A percentile compares a stretch with the other conserved stretches of the same genome.
Conservation (phyloP, 2,329 filamentous ascomycete genomes). For the Aspergillus ruber region DNA sequence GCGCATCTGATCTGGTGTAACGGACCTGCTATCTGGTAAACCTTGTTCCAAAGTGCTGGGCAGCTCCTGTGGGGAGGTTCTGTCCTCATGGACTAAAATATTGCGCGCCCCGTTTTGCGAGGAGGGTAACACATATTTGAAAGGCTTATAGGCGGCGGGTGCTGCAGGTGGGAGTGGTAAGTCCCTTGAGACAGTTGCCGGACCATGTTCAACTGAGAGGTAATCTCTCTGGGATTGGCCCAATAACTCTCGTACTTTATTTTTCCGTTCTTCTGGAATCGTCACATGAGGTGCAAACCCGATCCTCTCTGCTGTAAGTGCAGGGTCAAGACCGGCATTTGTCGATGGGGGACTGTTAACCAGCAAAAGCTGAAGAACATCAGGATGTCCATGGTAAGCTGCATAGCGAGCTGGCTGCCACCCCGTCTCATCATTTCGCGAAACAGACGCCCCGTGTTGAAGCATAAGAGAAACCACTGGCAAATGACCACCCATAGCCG, state of each 20-base stretch:
- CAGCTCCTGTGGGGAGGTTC: slow-evolving; percentile 12
- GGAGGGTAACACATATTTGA: too few species aligned
- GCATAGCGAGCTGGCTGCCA: slow-evolving; percentile 36
- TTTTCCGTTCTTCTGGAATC: slow-evolving; percentile 17
- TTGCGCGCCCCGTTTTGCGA: too few species aligned
- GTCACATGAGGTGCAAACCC: slow-evolving; percentile 18
- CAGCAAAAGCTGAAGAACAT: slow-evolving; percentile 29
- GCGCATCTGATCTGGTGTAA: slow-evolving; percentile 21
- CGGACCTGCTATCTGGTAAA: slow-evolving; percentile 17
- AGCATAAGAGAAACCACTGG: slow-evolving; percentile 27
- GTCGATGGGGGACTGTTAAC: slow-evolving; percentile 12
- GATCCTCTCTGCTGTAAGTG: slow-evolving; percentile 13
- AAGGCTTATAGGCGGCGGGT: too few species aligned
- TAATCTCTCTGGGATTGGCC: slow-evolving; percentile 3
- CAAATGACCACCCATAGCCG: slow-evolving; percentile 29
- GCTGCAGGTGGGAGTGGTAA: too few species aligned
- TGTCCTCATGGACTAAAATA: too few species aligned
- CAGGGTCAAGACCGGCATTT: slow-evolving; percentile 8
- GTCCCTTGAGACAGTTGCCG: too few species aligned
- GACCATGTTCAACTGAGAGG: not conserved
- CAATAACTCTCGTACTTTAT: slow-evolving; percentile 14
- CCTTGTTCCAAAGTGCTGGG: slow-evolving; percentile 22
- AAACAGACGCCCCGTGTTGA: slow-evolving; percentile 25
- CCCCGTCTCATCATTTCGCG: slow-evolving; percentile 29
- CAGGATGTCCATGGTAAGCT: slow-evolving; percentile 30